Evolutionary conservation across 441 rosid species (phyloP), one percentile per base, ranked within the genome.

Genomic region (Erodium trifolium): DNA sequence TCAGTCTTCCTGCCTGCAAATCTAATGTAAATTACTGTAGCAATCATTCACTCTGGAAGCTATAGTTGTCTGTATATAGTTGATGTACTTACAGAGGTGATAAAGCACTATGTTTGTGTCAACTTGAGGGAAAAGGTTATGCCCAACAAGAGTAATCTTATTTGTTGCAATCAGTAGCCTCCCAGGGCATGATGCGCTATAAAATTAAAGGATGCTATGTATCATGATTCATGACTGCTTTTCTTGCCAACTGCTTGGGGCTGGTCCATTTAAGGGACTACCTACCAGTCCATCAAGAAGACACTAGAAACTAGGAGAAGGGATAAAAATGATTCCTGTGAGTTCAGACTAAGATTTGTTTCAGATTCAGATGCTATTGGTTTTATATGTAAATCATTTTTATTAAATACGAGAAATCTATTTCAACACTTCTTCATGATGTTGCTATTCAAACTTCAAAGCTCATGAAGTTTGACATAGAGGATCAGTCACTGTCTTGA

Each of bases 281-380:
- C 41, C 41, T 37, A 37, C 41, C 41, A 37, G 41, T 37, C 49
- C 10, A 43, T 8, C 11, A 11, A 43, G 27, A 55, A 6, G 19
- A 55, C 19, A 55, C 8, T 4, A 37, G 27, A 55, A 55, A 18
- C 11, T 16, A 17, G 62, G 19, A 55, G 17, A 57, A 18, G 29
- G 63, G 17, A 57, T 57, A 57, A 7, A 57, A 57, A 57, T 57
- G 12, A 7, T 57, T 57, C 17, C 63, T 3, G 27, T 57, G 63
- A 57, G 11, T 18, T 57, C 63, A 57, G 31, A 57, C 63, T 3
- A 18, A 8, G 63, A 18, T 57, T 10, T 9, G 3, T 57, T 57
- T 57, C 63, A 57, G 63, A 47, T 57, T 57, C 63, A 57, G 63
- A 47, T 47, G 63, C 63, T 17, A 17, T 57, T 37, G 41, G 41